Evolutionary conservation across 441 rosid species (phyloP), one percentile per base, ranked within the genome.

Genomic region (Adansonia rubrostipa): DNA sequence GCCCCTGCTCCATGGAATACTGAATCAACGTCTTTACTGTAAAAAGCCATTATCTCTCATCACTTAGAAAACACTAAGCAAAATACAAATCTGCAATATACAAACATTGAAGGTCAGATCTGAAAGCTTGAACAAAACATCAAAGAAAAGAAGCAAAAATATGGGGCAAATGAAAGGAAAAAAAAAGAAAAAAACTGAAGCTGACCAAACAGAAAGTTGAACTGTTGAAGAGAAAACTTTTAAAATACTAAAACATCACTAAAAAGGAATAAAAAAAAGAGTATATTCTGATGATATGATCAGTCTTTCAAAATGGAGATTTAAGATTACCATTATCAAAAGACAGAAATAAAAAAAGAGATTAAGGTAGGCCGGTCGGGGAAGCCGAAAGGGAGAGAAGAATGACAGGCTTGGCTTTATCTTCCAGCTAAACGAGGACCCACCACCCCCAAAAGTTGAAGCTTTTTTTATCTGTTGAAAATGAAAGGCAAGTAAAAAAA

Each of bases 1-100:
- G 84, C 80, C 80, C 98, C 95, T 40, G 92, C 89, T 33, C 91
- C 91, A 4, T 84, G 85, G 54, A 93, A 88, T 15, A 86, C 87
- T 11, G 89, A 81, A 82, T 90, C 96, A 58, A 79, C 47, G 47
- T 87, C 95, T 75, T 82, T 77, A 61, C 80, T 77, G 79, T 74
- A 69, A 66, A 74, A 71, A 73, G 90, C 81, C 96, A 92, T 92
- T 75, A 69, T 79, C 68, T 66, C 70, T 80, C 84, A 73, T 84
- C 36, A 3, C 79, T 76, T 64, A 65, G 20, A 75, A 71, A 71
- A 24, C 45, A 70, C 47, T 10, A 9, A 68, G 22, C 42, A 40
- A 61, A 69, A 77, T 53, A 20, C 63, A 47, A 9, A 62, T 73
- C 80, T 78, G 80, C 76, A 75, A 71, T 42, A 65, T 42, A 56